A percentile compares a stretch with the other conserved stretches of the same genome.
Evolutionary conservation across 179 eudicot genomes (phyloP).

Genomic region (Spinacia oleracea): DNA sequence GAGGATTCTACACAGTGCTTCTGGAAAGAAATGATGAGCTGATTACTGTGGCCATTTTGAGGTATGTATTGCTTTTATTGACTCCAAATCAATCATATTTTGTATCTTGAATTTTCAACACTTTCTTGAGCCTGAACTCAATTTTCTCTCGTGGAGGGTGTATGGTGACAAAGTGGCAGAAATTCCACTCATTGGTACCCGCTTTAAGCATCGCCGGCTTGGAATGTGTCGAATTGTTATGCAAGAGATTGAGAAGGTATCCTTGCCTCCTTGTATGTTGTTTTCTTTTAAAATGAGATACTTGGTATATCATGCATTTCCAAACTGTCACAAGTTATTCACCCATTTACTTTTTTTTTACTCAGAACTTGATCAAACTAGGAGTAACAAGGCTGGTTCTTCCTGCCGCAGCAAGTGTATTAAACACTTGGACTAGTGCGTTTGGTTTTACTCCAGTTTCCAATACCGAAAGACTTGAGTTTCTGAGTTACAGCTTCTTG

Average conservation of each 20-base stretch:
- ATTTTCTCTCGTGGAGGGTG: slow-evolving; percentile 44
- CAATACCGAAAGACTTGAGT: slow-evolving; percentile 50
- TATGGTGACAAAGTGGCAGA: slow-evolving; percentile 85
- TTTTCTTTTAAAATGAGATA: background rate
- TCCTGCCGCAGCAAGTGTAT: slow-evolving; percentile 64
- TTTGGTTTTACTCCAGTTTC: slow-evolving; percentile 71
- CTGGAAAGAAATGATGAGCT: slow-evolving; percentile 86
- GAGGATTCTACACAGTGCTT: slow-evolving; percentile 81
- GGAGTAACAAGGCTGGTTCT: slow-evolving; percentile 85
- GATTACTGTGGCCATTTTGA: slow-evolving; percentile 67
- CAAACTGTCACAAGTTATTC: background rate
- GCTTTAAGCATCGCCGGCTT: slow-evolving; percentile 71
- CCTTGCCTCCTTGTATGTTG: background rate
- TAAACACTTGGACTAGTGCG: slow-evolving; percentile 69
- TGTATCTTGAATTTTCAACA: slow-evolving; percentile 2
- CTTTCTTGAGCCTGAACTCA: slow-evolving; percentile 24
- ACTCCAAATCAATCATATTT: slow-evolving; percentile 4
- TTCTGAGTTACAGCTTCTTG: slow-evolving; percentile 63
- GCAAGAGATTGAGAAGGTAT: slow-evolving; percentile 86
- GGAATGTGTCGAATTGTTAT: slow-evolving; percentile 93
- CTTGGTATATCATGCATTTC: background rate
- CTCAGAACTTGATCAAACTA: slow-evolving; percentile 58
- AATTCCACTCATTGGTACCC: slow-evolving; percentile 89
- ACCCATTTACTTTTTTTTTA: background rate
- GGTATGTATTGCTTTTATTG: slow-evolving; percentile 42